Base-by-base conservation (phyloP, 371 early-diverging fungal species). In the Apophysomyces elegans region DNA sequence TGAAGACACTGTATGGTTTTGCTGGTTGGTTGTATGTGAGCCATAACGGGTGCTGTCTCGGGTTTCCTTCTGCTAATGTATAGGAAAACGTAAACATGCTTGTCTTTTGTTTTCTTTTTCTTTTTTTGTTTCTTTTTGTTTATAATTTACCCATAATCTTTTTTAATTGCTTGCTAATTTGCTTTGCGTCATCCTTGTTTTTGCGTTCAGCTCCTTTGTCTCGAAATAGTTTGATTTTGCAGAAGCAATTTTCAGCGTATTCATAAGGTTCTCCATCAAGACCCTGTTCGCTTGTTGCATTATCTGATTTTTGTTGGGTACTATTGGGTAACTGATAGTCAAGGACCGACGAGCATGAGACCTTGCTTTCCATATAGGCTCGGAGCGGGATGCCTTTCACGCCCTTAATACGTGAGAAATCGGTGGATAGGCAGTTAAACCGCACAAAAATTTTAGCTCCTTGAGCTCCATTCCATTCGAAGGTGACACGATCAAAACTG, bases 301-400 rank as follows among this genome's bases (percentile, higher is more conserved):
- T 38, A 14, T 50, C 54, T 37, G 21, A 44, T 21, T 21, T 36
- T 37, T 12, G 54, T 50, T 8, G 32, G 45, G 39, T 61, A 56
- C 8, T 63, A 47, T 13, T 37, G 32, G 38, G 67, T 63, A 18
- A 57, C 44, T 9, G 71, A 68, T 41, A 59, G 43, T 56, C 61
- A 65, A 4, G 35, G 1, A 14, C 8, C 32, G 58, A 2, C 14
- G 9, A 16, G 50, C 68, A 7, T 38, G 36, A 8, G 37, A 56
- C 36, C 9, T 63, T 47, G 9, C 74, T 74, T 37, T 73, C 69
- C 62, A 80, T 68, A 18, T 66, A 66, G 26, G 65, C 73, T 5
- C 93, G 84, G 62, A 93, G 77, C 12, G 92, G 91, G 41, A 93
- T 92, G 0, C 94, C 94, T 69, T 93, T 93, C 66, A 93, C 92